Conservation (phyloP, 352 stramenopile species). For the Globisporangium yorkense region DNA sequence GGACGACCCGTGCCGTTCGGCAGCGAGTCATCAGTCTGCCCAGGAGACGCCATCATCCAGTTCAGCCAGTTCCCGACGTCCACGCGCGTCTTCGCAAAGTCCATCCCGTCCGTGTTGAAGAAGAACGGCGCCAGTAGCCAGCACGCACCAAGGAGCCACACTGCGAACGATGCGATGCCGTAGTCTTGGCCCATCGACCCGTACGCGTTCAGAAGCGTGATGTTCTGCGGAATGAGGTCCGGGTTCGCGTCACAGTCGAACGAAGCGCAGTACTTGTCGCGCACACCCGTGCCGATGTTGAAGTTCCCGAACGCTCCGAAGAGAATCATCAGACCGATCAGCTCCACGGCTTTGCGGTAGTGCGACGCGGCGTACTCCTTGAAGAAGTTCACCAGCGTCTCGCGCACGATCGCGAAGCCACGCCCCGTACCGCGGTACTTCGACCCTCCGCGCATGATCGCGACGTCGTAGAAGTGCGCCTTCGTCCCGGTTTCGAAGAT, state of each 20-base stretch:
- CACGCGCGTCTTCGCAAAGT: conserved; percentile 81
- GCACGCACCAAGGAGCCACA: conserved; percentile 75
- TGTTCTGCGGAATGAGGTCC: conserved; percentile 54
- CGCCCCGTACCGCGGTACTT: conserved; percentile 83
- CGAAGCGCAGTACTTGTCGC: conserved; percentile 56
- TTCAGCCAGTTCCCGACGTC: conserved; percentile 78
- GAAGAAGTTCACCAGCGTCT: conserved; percentile 84
- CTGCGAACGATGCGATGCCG: conserved; percentile 81
- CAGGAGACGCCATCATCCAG: conserved; percentile 73
- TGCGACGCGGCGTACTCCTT: conserved; percentile 83
- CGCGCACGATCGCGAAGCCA: conserved; percentile 80
- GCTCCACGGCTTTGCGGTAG: conserved; percentile 76
- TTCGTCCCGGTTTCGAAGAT: conserved; percentile 86
- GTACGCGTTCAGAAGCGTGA: conserved; percentile 71
- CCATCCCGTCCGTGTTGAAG: conserved; percentile 84
- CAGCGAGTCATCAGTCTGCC: conserved; percentile 36
- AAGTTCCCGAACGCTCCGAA: conserved; percentile 82
- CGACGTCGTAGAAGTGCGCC: conserved; percentile 81
- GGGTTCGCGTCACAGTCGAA: conserved; percentile 46
- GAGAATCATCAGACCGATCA: conserved; percentile 77
- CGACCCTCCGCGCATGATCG: conserved; percentile 81
- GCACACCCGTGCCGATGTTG: conserved; percentile 48
- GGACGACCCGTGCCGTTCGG: conserved; percentile 27
- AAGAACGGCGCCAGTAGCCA: conserved; percentile 84
- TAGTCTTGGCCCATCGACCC: conserved; percentile 85